These are phyloP conservation scores for Pseudogymnoascus pannorum DNA, from an alignment of 2,329 filamentous ascomycete species.

Conservation along the genomic window DNA sequence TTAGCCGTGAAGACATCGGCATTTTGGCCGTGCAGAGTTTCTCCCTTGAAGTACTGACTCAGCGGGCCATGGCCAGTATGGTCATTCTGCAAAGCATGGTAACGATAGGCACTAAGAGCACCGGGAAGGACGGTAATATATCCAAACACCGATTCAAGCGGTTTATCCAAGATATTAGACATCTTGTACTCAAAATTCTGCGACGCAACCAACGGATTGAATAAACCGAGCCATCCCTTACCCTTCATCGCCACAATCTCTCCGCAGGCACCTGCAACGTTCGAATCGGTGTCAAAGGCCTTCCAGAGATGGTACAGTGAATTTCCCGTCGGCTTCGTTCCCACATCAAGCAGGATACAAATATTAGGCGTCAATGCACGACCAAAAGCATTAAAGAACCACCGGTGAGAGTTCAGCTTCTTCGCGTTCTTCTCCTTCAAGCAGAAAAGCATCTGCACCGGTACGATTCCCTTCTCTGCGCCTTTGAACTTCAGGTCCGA, in stretches of 20 bases:
- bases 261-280: constrained; percentile 90
- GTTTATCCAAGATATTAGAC: constrained; percentile 98
- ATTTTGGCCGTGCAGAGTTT: constrained; percentile 91
- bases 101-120: constrained; percentile 89
- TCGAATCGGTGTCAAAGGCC: constrained; percentile 95
- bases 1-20: constrained; percentile 97
- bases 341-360: constrained; percentile 93
- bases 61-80: constrained; percentile 89
- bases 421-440: constrained; percentile 96
- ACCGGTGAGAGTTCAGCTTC: constrained; percentile 96
- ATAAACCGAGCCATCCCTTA: constrained; percentile 68
- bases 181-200: constrained; percentile 99
- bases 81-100: constrained; percentile 93
- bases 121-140: constrained; percentile 97
- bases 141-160: constrained; percentile 91
- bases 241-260: constrained; percentile 98
- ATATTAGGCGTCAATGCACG: constrained; percentile 89
- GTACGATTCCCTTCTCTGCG: constrained; percentile 96
- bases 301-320: constrained; percentile 99
- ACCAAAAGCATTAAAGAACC: constrained; percentile 99
- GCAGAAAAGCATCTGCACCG: constrained; percentile 97
- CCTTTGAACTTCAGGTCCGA: constrained; percentile 97
- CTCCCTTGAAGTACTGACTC: constrained; percentile 98
- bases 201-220: constrained; percentile 91
- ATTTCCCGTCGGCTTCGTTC: constrained; percentile 80